phyloP scores from a whole-genome alignment of 1,139 yeast species.

The Tardiomyces digboiensis region DNA sequence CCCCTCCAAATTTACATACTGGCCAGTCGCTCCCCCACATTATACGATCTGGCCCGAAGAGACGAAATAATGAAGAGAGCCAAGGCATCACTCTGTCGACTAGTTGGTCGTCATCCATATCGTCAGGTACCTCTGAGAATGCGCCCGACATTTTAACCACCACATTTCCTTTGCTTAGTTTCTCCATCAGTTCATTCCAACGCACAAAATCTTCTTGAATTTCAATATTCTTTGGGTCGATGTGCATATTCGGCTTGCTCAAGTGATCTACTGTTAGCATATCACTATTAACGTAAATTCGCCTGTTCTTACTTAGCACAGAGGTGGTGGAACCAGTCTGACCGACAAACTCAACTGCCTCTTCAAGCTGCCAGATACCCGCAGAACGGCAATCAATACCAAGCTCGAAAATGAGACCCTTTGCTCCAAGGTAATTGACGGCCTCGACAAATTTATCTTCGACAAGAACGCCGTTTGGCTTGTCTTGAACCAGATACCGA shows the following conservation, averaged over 20 bases:
- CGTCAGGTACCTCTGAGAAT: conserved; percentile 30
- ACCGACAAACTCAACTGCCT: conserved; percentile 19
- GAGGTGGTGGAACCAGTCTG: conserved; percentile 15
- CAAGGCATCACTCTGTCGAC: not conserved
- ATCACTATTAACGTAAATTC: too few species aligned
- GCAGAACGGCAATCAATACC: conserved; percentile 33
- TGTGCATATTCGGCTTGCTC: not conserved
- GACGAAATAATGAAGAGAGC: conserved; percentile 6
- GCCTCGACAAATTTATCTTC: conserved; percentile 21
- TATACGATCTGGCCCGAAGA: conserved; percentile 26
- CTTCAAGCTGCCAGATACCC: conserved; percentile 34
- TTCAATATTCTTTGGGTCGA: not conserved
- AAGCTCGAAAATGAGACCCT: conserved; percentile 27
- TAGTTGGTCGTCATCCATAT: conserved; percentile 8
- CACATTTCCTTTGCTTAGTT: conserved; percentile 17
- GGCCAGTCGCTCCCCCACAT: conserved; percentile 41
- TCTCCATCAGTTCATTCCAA: conserved; percentile 21
- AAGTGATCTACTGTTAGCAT: not conserved
- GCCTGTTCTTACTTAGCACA: conserved; percentile 25
- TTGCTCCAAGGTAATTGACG: conserved; percentile 25
- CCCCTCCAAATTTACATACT: conserved; percentile 24
- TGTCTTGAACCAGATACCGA: conserved; percentile 34
- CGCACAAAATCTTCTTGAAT: conserved; percentile 4
- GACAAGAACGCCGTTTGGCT: conserved; percentile 28
- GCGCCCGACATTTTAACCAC: conserved; percentile 35